These are phyloP conservation scores for Brassica incana DNA, from an alignment of 345 rosid genomes.

Conservation along the genomic window DNA sequence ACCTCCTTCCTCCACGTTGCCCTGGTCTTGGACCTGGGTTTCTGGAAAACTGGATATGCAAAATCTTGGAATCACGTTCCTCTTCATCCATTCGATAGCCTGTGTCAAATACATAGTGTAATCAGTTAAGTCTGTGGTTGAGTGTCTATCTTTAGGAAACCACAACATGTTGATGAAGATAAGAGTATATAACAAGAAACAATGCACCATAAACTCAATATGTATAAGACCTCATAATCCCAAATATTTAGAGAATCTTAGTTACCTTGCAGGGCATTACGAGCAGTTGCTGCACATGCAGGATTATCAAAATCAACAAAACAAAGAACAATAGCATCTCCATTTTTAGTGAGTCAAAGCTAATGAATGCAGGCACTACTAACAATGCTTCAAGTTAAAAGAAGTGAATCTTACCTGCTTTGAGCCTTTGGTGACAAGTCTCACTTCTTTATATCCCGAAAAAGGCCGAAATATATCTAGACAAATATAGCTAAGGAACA, in stretches of 20 bases:
- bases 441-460: slow-evolving; percentile 78
- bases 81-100: slow-evolving; percentile 79
- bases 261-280: slow-evolving; percentile 85
- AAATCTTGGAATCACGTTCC: slow-evolving; percentile 61
- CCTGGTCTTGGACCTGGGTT: slow-evolving; percentile 73
- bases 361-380: not conserved
- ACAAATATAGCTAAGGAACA: slow-evolving; percentile 37
- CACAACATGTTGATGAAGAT: slow-evolving; percentile 1
- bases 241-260: too few species aligned
- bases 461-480: slow-evolving; percentile 89
- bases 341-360: slow-evolving; percentile 37
- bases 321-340: slow-evolving; percentile 81
- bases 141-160: not conserved
- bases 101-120: slow-evolving; percentile 40
- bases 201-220: not conserved
- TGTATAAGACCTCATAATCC: not conserved
- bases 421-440: slow-evolving; percentile 75
- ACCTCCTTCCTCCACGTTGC: slow-evolving; percentile 65
- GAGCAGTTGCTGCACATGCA: slow-evolving; percentile 90
- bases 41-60: slow-evolving; percentile 73
- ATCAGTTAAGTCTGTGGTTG: not conserved
- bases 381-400: not conserved
- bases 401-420: slow-evolving; percentile 52
- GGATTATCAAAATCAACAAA: slow-evolving; percentile 79
- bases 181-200: not conserved